Evolutionary conservation across 176 grass and related monocot genomes (phyloP).

Genomic region (bread wheat (Triticum aestivum)): DNA sequence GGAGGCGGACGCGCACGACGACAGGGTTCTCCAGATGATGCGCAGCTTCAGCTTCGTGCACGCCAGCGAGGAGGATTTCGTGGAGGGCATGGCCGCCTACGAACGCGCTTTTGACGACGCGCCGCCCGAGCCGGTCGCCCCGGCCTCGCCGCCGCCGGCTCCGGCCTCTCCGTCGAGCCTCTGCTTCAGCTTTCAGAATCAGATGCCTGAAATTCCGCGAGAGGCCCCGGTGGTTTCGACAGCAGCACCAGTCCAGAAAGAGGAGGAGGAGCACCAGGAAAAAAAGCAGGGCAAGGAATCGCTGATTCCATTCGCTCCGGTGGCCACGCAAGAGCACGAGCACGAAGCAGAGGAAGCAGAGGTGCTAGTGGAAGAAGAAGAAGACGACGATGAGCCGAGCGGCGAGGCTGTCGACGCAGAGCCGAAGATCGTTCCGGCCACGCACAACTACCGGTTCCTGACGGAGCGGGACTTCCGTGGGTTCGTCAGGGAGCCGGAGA

Average conservation of each 20-base stretch:
- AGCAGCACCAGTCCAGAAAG: background rate
- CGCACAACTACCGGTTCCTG: constrained; percentile 59
- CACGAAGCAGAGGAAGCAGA: constrained; percentile 35
- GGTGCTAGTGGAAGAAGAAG: background rate
- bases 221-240: background rate
- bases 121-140: background rate
- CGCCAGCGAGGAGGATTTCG: constrained; percentile 29
- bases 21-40: constrained; percentile 50
- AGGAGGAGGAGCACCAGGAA: background rate
- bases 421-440: constrained; percentile 30
- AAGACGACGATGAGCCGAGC: background rate
- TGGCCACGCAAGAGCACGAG: background rate
- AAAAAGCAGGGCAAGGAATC: background rate
- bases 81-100: background rate
- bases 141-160: background rate
- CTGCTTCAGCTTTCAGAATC: constrained; percentile 72
- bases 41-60: constrained; percentile 56
- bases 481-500: constrained; percentile 64
- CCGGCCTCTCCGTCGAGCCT: constrained; percentile 24
- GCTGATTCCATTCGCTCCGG: background rate
- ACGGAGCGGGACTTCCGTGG: constrained; percentile 73
- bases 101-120: background rate
- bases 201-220: constrained; percentile 24
- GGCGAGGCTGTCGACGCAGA: background rate
- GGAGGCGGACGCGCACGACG: background rate